Evolutionary conservation across 2,329 filamentous ascomycete species (phyloP), one percentile per base, ranked within the genome.

Genomic region (Catunica adiposa): DNA sequence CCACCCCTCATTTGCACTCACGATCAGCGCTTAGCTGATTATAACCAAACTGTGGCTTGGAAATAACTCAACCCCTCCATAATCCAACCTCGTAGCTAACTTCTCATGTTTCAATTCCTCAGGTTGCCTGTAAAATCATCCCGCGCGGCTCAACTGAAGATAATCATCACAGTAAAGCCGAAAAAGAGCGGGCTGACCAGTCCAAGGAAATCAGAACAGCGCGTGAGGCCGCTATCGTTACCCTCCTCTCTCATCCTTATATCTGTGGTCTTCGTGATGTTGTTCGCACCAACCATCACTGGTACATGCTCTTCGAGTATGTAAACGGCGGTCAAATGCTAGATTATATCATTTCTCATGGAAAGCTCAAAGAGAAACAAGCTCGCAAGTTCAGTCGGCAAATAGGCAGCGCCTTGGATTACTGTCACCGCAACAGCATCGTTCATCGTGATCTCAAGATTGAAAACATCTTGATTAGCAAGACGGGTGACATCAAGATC

Each of bases 271-370:
- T 98, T 77, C 82, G 89, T 61, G 92, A 98, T 70, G 89, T 96
- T 25, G 85, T 97, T 56, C 84, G 89, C 57, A 97, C 92, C 53
- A 90, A 92, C 64, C 92, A 96, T 67, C 92, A 98, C 69, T 98
- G 92, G 92, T 98, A 98, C 70, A 98, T 98, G 92, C 81, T 98
- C 53, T 98, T 95, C 66, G 92, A 98, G 71, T 96, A 92, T 68
- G 92, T 98, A 69, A 96, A 98, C 66, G 92, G 92, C 51, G 92
- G 92, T 17, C 92, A 98, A 71, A 97, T 98, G 92, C 81, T 98
- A 59, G 92, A 98, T 72, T 98, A 97, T 70, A 98, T 98, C 68
- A 98, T 98, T 66, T 96, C 89, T 2, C 92, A 98, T 65, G 92
- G 90, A 58, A 86, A 94, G 64, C 74, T 98, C 60, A 97, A 97